Evolutionary conservation across 768 basidiomycete species (phyloP).

Genomic region (Boletus eberwhitei): DNA sequence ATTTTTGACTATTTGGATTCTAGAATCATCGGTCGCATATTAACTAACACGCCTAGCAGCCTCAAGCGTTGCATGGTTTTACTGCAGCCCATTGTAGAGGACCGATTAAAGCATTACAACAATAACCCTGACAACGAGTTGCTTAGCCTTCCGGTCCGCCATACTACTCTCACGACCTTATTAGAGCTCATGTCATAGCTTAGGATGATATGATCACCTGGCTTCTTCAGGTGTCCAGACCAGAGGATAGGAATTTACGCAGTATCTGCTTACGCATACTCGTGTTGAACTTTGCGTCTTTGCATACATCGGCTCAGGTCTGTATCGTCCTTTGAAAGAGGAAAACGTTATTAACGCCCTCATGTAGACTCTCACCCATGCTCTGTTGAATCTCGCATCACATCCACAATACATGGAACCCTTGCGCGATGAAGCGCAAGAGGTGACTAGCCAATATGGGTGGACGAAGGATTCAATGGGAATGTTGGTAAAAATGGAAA

Average conservation of each 20-base stretch:
- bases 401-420: slow-evolving; percentile 37
- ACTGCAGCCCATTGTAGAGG: slow-evolving; percentile 32
- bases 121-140: slow-evolving; percentile 18
- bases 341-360: not conserved
- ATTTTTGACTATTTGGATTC: slow-evolving; percentile 14
- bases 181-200: slow-evolving; percentile 3
- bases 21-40: slow-evolving; percentile 32
- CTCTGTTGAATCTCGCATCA: slow-evolving; percentile 39
- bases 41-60: slow-evolving; percentile 33
- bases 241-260: slow-evolving; percentile 26
- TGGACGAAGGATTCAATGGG: slow-evolving; percentile 34
- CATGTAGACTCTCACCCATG: slow-evolving; percentile 34
- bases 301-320: slow-evolving; percentile 36
- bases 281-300: slow-evolving; percentile 36
- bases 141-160: slow-evolving; percentile 33
- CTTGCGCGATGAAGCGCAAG: slow-evolving; percentile 40
- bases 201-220: slow-evolving; percentile 41
- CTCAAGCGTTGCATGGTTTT: slow-evolving; percentile 28
- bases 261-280: slow-evolving; percentile 34
- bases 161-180: not conserved
- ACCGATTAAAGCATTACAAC: slow-evolving; percentile 30
- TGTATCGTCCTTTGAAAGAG: not conserved
- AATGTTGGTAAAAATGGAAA: slow-evolving; percentile 39
- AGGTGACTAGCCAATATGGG: slow-evolving; percentile 28
- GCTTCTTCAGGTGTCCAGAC: slow-evolving; percentile 36